These are phyloP conservation scores for Xylariaceae sp. DNA, from an alignment of 2,329 filamentous ascomycete genomes.

Conservation along the genomic window DNA sequence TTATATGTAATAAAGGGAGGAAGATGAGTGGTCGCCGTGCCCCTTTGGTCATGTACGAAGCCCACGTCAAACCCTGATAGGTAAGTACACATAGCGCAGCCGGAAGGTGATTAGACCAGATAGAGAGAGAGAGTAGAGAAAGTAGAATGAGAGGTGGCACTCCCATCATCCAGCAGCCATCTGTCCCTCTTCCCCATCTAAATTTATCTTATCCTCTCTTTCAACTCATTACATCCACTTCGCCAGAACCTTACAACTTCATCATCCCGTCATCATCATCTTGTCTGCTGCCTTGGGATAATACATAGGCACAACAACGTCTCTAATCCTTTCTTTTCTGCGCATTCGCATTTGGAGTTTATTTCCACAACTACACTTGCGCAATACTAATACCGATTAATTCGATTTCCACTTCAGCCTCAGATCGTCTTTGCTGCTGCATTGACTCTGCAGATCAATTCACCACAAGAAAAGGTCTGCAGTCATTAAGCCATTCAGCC, in stretches of 20 bases:
- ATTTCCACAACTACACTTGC: constrained; percentile 24
- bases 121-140: not conserved
- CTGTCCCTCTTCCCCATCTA: constrained; percentile 24
- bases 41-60: constrained; percentile 11
- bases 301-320: not conserved
- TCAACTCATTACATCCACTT: not conserved
- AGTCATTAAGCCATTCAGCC: not conserved
- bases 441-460: constrained; percentile 13
- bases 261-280: constrained; percentile 22
- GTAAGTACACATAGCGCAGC: constrained; percentile 1
- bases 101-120: constrained; percentile 5
- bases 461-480: too few relatives aligned
- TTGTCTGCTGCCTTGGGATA: constrained; percentile 4
- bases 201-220: constrained; percentile 5
- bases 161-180: constrained; percentile 13
- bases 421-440: constrained; percentile 7
- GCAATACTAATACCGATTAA: constrained; percentile 20
- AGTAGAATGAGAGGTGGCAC: constrained; percentile 14
- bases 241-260: constrained; percentile 5
- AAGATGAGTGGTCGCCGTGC: constrained; percentile 25
- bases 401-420: constrained; percentile 23
- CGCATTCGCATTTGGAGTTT: not conserved
- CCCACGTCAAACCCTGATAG: constrained; percentile 5
- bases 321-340: not conserved
- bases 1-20: constrained; percentile 32